Evolutionary conservation across 805 yeast species (phyloP), one percentile per base, ranked within the genome.

Genomic region (Metschnikowia amazonensis): DNA sequence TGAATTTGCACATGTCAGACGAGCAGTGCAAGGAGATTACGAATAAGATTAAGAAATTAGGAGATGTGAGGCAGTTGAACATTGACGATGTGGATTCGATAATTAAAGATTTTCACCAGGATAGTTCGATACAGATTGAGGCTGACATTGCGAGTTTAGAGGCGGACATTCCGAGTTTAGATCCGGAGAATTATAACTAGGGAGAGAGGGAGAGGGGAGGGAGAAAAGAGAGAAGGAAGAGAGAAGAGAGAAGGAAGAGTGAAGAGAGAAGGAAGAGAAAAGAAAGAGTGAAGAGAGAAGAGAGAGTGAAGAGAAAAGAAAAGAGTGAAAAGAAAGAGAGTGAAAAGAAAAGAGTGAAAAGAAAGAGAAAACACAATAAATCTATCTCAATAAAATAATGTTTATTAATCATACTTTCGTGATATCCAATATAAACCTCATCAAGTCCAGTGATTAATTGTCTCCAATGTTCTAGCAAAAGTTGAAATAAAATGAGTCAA

Each of bases 51-150:
- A 92, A 92, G 77, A 79, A 82, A 70, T 78, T 92, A 61, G 99
- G 98, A 56, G 99, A 92, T 66, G 88, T 94, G 48, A 81, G 98
- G 70, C 94, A 89, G 48, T 79, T 94, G 65, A 88, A 84, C 66
- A 90, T 92, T 62, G 98, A 94, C 66, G 99, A 92, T 69, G 98
- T 94, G 46, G 99, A 92, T 70, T 88, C 97, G 28, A 89, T 92
- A 60, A 92, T 92, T 65, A 88, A 89, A 69, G 96, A 90, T 54
- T 92, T 66, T 80, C 99, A 92, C 67, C 85, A 89, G 38, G 88
- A 82, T 56, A 73, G 79, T 41, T 63, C 79, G 21, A 80, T 87
- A 14, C 42, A 49, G 34, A 44, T 52, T 43, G 54, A 46, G 31
- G 51, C 54, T 2, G 52, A 51, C 32, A 32, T 31, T 23, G 39